Evolutionary conservation across 371 early-diverging fungal genomes (phyloP).

Genomic region (Mortierella sp.): DNA sequence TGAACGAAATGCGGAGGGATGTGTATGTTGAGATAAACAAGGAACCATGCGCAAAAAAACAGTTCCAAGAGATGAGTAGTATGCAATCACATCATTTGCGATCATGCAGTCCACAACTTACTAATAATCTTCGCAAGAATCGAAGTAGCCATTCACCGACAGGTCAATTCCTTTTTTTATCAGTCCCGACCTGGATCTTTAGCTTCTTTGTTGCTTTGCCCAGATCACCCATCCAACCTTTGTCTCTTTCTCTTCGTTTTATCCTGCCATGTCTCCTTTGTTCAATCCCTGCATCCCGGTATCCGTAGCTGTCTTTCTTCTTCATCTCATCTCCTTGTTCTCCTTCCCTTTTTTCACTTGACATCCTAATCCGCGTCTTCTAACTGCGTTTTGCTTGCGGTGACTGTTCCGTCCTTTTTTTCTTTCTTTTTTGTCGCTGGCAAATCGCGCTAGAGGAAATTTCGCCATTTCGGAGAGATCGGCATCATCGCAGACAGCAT

Average conservation of each 20-base stretch:
- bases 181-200: not conserved
- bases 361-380: too few species aligned
- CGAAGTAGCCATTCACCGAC: too few species aligned
- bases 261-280: too few species aligned
- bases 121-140: too few species aligned
- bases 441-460: constrained; percentile 5
- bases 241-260: not conserved
- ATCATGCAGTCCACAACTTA: too few species aligned
- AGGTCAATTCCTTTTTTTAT: not conserved
- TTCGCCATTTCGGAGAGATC: constrained; percentile 9
- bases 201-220: not conserved
- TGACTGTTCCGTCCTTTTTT: not conserved
- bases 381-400: too few species aligned
- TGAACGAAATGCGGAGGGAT: too few species aligned
- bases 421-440: not conserved
- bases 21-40: too few species aligned
- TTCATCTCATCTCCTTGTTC: not conserved
- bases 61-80: too few species aligned
- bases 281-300: not conserved
- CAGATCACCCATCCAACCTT: not conserved
- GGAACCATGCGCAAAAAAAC: too few species aligned
- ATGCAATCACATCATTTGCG: constrained; percentile 18
- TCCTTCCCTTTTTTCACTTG: too few species aligned
- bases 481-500: not conserved
- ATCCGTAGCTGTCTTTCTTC: not conserved